Evolutionary conservation across 140 eudicot genomes (phyloP).

Genomic region (Anethum foeniculum): DNA sequence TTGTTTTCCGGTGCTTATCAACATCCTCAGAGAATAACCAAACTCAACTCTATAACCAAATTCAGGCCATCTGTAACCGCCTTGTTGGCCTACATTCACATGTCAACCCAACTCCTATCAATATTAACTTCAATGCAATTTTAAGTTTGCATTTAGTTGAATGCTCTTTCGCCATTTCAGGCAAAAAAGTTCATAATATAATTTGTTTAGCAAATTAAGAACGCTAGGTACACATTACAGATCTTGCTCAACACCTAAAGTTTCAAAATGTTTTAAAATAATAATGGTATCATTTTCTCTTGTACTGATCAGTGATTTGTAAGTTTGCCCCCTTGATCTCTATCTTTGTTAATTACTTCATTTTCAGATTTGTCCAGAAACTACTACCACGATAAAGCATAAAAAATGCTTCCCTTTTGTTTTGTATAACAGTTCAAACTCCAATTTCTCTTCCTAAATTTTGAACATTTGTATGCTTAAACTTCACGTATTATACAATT

Average conservation of each 20-base stretch:
- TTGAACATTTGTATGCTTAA: not conserved
- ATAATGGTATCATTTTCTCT: not conserved
- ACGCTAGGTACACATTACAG: not conserved
- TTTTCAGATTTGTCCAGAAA: not conserved
- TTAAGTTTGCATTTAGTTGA: too few relatives aligned
- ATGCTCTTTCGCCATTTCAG: too few relatives aligned
- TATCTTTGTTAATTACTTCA: not conserved
- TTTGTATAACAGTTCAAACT: not conserved
- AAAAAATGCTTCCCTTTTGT: not conserved
- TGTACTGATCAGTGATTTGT: not conserved
- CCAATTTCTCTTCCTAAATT: not conserved
- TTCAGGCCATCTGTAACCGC: not conserved
- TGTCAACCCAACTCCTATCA: too few relatives aligned
- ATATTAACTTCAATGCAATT: too few relatives aligned
- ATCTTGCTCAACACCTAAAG: not conserved
- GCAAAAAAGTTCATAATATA: too few relatives aligned
- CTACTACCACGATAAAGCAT: not conserved
- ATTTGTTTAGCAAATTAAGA: too few relatives aligned
- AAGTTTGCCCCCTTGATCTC: not conserved
- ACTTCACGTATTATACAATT: too few relatives aligned
- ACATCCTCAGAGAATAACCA: not conserved
- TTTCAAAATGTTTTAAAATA: too few relatives aligned
- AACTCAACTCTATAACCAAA: too few relatives aligned
- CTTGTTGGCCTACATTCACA: not conserved
- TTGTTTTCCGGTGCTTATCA: not conserved